Evolutionary conservation across 179 eudicot species (phyloP), one percentile per base, ranked within the genome.

Genomic region (Gypsophila paniculata): DNA sequence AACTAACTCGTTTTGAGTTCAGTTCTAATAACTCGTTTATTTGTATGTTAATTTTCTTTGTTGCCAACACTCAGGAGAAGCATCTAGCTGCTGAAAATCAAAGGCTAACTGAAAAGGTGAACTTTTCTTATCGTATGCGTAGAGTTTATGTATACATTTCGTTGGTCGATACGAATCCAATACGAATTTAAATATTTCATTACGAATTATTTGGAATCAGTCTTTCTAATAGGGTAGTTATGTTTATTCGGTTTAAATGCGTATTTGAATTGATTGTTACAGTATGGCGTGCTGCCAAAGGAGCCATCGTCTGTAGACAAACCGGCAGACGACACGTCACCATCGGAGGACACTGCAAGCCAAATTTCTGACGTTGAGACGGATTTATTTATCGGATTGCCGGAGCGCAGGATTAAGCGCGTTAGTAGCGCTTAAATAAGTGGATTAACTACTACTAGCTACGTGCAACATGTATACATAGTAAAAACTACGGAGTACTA

Each of bases 281-380:
- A 78, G 71, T 71, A 71, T 39, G 82, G 63, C 64, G 74, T 55
- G 84, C 21, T 65, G 52, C 67, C 69, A n/a, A 84, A 65, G 67
- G 83, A 77, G 62, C 73, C 70, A 63, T 32, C 70, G 59, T 32
- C 85, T 34, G 77, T 64, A 29, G 82, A 79, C 44, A 46, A 65
- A 8, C 82, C 69, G 15, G 64, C 4, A 15, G 73, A 65, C 12
- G 86, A 73, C 21, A 73, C 69, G 15, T 72, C 77, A 6, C 76
- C 75, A 17, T 79, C 81, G 3, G 78, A 85, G 29, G 90, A 90
- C 57, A 82, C 82, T n/a, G 61, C 59, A 12, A 84, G 87, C 61
- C 91, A 85, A 58, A 82, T 78, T 14, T 86, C 87, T 0, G 98
- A 92, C 51, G 98, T 90, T 19, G 98, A 90, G 76, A 92, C 98